A percentile compares a stretch with the other conserved stretches of the same genome.
These are phyloP conservation scores for Sclerotinia spermophila DNA, from an alignment of 2,329 filamentous ascomycete genomes.

Conservation along the genomic window DNA sequence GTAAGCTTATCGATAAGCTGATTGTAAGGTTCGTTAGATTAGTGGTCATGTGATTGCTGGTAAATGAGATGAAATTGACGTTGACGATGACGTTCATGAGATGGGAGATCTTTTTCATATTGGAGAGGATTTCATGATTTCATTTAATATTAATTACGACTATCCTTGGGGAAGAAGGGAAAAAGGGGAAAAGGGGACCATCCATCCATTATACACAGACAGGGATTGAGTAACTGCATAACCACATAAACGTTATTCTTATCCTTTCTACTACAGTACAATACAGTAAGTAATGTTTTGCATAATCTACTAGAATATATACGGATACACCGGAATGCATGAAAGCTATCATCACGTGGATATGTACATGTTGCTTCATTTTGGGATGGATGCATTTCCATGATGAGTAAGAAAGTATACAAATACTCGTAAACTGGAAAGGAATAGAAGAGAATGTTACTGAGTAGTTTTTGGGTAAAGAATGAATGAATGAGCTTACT, in stretches of 20 bases:
- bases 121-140: neutral
- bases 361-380: too few species aligned
- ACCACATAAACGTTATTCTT: neutral
- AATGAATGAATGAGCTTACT: neutral
- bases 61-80: neutral
- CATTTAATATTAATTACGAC: too few species aligned
- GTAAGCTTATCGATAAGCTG: slow-evolving; percentile 4
- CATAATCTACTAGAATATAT: neutral
- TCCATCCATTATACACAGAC: neutral
- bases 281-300: neutral
- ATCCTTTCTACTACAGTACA: too few species aligned
- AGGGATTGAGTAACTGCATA: too few species aligned
- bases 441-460: too few species aligned
- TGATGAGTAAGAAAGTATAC: too few species aligned
- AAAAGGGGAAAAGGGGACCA: neutral
- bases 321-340: neutral
- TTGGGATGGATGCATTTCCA: neutral
- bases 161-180: too few species aligned
- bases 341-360: too few species aligned
- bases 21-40: neutral
- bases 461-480: too few species aligned
- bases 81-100: neutral
- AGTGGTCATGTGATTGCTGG: neutral
- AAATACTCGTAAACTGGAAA: too few species aligned
- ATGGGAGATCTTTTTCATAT: neutral